Percentiles rank a stretch among this genome's conserved stretches.
Conservation (phyloP, 805 yeast genomes). For the Myxozyma udenii region DNA sequence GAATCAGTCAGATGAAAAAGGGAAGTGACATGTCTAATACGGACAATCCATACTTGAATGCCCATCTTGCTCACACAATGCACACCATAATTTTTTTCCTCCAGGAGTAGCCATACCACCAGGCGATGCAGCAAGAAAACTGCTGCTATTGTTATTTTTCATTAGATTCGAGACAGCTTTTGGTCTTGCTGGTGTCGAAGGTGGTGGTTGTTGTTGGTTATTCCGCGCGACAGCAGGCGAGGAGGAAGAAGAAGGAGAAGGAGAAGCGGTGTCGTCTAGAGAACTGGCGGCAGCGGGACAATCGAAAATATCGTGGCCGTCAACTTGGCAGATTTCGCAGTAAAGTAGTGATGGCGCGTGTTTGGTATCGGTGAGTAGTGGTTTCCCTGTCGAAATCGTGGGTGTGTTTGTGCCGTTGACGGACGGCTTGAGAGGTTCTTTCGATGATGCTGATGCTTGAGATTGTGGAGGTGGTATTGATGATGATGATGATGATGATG, state of each 20-base stretch:
- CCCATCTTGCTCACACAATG: conserved; percentile 85
- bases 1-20: too few relatives aligned
- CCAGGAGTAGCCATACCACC: conserved; percentile 59
- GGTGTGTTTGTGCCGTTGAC: conserved; percentile 17
- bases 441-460: conserved; percentile 2
- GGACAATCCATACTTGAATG: conserved; percentile 89
- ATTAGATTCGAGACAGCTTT: too few relatives aligned
- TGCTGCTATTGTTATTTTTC: too few relatives aligned
- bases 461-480: too few relatives aligned
- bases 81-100: conserved; percentile 85
- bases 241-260: too few relatives aligned
- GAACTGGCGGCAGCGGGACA: conserved; percentile 13
- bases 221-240: too few relatives aligned
- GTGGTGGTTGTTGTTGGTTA: too few relatives aligned
- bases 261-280: too few relatives aligned
- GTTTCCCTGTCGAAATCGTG: background rate
- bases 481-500: too few relatives aligned
- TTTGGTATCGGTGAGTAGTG: background rate
- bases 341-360: background rate
- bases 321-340: conserved; percentile 21
- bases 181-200: too few relatives aligned
- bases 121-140: conserved; percentile 42
- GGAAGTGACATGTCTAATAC: too few relatives aligned
- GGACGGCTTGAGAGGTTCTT: conserved; percentile 14
- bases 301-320: conserved; percentile 28